Evolutionary conservation across 306 rosid genomes (phyloP).

Genomic region (Abrus pulchellus): DNA sequence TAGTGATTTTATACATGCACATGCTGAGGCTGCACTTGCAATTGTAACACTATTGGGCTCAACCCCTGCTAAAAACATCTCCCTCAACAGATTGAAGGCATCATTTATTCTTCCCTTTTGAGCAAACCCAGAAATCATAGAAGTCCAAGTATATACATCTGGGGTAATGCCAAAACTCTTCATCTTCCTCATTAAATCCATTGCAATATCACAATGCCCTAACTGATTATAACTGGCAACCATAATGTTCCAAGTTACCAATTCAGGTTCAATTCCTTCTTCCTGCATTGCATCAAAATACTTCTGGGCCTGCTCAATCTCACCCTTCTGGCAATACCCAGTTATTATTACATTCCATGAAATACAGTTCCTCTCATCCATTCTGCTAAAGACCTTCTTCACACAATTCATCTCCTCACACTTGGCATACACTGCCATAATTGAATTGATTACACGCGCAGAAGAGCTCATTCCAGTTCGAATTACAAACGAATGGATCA

Average conservation of each 20-base stretch:
- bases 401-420: constrained; percentile 72
- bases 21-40: constrained; percentile 75
- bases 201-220: constrained; percentile 74
- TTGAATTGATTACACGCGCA: constrained; percentile 62
- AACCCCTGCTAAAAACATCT: constrained; percentile 71
- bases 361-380: constrained; percentile 70
- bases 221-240: constrained; percentile 74
- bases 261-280: constrained; percentile 67
- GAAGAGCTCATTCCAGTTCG: constrained; percentile 58
- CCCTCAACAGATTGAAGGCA: constrained; percentile 74
- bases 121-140: constrained; percentile 90
- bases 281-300: constrained; percentile 71
- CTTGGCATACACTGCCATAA: constrained; percentile 76
- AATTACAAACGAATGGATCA: constrained; percentile 78
- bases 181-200: constrained; percentile 88
- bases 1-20: constrained; percentile 71
- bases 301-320: constrained; percentile 64
- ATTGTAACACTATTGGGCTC: constrained; percentile 79
- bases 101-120: constrained; percentile 66
- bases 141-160: constrained; percentile 97
- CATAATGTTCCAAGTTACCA: constrained; percentile 89
- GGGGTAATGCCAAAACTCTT: constrained; percentile 70
- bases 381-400: constrained; percentile 64
- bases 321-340: constrained; percentile 76
- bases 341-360: constrained; percentile 80